Base-by-base conservation (phyloP, 768 basidiomycete species). In the Leccinum rimulosum region DNA sequence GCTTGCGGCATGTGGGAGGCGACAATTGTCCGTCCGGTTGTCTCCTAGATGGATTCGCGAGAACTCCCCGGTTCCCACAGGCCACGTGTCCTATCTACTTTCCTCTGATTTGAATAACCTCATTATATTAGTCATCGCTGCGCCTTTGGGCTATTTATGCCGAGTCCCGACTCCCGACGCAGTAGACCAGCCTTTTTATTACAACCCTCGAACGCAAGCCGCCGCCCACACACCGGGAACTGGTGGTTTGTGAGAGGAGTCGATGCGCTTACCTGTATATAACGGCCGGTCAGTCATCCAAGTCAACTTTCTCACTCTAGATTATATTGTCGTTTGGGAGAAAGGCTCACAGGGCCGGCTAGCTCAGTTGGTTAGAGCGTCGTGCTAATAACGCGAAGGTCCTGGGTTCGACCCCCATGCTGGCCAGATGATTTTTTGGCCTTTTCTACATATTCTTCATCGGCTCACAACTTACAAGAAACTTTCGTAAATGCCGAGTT, bases 321-420 rank as follows among this genome's bases (percentile, higher is more conserved):
- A 11, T 19, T 19, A 22, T 45, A 12, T 12, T 19, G 11, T 12
- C 2, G 19, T 45, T 22, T 12, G 6, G 3, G 0, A 22, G 11
- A 6, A 12, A 12, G 1, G 11, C 43, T 22, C 11, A 0, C 0
- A 22, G 0, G 52, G 68, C 70, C 68, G 68, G 63, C 70, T 70
- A 70, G 70, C 70, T 70, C 68, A 70, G 68, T 69, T 70, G 68
- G 68, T 70, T 70, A 70, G 68, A 70, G 68, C 68, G 69, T 70
- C 68, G 68, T 70, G 68, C 68, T 70, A 70, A 70, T 70, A 70
- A 71, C 70, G 70, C 68, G 70, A 70, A 70, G 68, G 86, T 85
- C 85, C 82, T 87, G 84, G 85, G 84, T 87, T 86, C 85, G 84
- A 86, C 79, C 84, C 85, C 84, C 84, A 85, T 80, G 83, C 83